Base-by-base conservation (phyloP, 1,139 yeast genomes). In the Diutina pseudorugosa region DNA sequence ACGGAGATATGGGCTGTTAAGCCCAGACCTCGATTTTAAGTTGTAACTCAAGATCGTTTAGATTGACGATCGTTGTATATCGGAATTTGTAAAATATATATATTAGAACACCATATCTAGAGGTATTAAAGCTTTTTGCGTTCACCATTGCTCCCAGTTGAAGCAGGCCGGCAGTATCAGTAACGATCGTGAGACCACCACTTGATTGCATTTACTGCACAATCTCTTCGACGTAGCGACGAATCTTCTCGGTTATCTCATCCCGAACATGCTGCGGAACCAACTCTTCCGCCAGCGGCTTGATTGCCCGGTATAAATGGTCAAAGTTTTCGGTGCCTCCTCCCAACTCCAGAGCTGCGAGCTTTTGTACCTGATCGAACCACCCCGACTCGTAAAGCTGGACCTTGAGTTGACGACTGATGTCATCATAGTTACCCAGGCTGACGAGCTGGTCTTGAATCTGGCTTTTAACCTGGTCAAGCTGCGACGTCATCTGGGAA, bases 371-470 rank as follows among this genome's bases (percentile, higher is more conserved):
- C 55, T 83, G 77, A 59, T 88, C 95, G 59, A 80, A 82, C 97
- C 97, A 91, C 7, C 97, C 97, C 2, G 83, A 75, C 62, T 86
- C 86, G 55, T 80, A 75, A 27, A 91, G 75, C 61, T 79, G 80
- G 53, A 83, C 74, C 59, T 82, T 81, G 55, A 90, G 69, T 53
- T 75, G 73, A 54, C 77, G 77, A 54, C 82, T 81, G 55, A 85
- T 82, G 58, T 72, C 69, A 57, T 86, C 93, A 65, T 88, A 89
- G 66, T 85, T 86, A 0, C 96, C 96, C 27, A 90, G 79, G 47
- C 84, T 77, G 4, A 88, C 80, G 50, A 89, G 74, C 60, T 82
- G 83, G 55, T 80, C 80, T 61, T 85, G 89, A 51, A 86, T 83
- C 62, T 81, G 79, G 8, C 81, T 71, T 62, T 79, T 81, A 47